Base-by-base conservation (phyloP, 2,329 filamentous ascomycete species). In the Paramyrothecium roridum region DNA sequence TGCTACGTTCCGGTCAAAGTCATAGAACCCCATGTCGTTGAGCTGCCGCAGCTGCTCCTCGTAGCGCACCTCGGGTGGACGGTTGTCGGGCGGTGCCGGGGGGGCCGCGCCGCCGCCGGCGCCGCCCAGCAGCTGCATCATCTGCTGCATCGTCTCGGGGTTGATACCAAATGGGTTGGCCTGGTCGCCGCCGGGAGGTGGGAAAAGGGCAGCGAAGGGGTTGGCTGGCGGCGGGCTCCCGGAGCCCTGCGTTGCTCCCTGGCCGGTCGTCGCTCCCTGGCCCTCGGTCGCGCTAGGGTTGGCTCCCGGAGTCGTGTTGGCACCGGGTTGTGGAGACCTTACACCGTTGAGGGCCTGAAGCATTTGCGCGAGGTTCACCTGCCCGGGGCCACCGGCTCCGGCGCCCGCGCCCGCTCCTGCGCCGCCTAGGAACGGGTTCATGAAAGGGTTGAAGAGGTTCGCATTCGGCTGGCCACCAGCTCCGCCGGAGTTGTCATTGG, bases 21-120 rank as follows among this genome's bases (percentile, higher is more conserved):
- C 93, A 70, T 86, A 96, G 75, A 99, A 99, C 3, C 95, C 95
- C 95, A 99, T 99, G 62, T 98, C 95, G 71, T 99, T 99, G 59
- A 99, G 77, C 75, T 98, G 92, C 57, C 91, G 82, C 51, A 99
- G 79, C 74, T 99, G 93, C 33, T 90, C 87, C 3, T 90, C 92
- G 65, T 96, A 99, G 56, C 91, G 81, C 73, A 98, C 95, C 78
- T 99, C 95, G 0, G 95, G 93, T 4, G 95, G 93, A 59, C 93
- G 83, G 66, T 82, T 96, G 73, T 99, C 95, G 3, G 82, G 73
- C 6, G 91, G 89, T 19, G 83, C 74, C 13, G 82, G 72, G 2
- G 81, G 69, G 20, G 69, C 71, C 3, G 68, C 66, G 45, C 67
- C 73, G 45, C 65, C 66, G 33, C 64, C 64, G 34, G 55, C 57